phyloP scores from a whole-genome alignment of 495 filamentous ascomycete genomes.

The Podospora didyma region DNA sequence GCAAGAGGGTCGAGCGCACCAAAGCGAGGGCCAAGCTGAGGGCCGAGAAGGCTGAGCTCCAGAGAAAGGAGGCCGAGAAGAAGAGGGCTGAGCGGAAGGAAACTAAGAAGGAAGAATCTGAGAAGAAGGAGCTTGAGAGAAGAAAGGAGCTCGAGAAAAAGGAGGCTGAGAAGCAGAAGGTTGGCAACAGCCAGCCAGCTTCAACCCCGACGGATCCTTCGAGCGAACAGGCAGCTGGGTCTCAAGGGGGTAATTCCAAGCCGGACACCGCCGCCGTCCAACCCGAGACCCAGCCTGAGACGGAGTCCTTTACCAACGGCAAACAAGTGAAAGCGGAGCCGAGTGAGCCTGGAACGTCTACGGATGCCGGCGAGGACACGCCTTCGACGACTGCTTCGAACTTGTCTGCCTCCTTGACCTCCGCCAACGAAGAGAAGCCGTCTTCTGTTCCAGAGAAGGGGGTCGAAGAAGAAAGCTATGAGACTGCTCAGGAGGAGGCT shows the following conservation, averaged over 20 bases:
- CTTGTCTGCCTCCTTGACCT: neutral
- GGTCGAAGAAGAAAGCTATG: neutral
- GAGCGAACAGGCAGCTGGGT: neutral
- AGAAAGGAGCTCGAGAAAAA: constrained; percentile 17
- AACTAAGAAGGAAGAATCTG: constrained; percentile 22
- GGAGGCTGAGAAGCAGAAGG: neutral
- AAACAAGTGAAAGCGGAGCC: neutral
- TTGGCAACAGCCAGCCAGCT: neutral
- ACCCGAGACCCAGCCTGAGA: neutral
- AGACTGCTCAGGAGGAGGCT: neutral
- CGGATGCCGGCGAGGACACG: constrained; percentile 15
- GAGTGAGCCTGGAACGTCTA: constrained; percentile 2
- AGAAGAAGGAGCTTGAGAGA: constrained; percentile 22
- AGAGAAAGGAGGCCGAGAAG: constrained; percentile 21
- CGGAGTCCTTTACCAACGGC: neutral
- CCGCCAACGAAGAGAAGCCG: neutral
- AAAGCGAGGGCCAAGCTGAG: constrained; percentile 28
- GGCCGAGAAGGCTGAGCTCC: constrained; percentile 16
- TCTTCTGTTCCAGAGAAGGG: neutral
- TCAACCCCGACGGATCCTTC: neutral
- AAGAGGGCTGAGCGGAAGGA: constrained; percentile 19
- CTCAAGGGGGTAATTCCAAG: neutral
- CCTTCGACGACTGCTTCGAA: constrained; percentile 7
- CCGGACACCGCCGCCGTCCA: neutral
- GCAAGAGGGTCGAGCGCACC: constrained; percentile 7